A percentile compares a stretch with the other conserved stretches of the same genome.
phyloP scores from a whole-genome alignment of 2,329 filamentous ascomycete species.

The Cucurbitaria berberidis region DNA sequence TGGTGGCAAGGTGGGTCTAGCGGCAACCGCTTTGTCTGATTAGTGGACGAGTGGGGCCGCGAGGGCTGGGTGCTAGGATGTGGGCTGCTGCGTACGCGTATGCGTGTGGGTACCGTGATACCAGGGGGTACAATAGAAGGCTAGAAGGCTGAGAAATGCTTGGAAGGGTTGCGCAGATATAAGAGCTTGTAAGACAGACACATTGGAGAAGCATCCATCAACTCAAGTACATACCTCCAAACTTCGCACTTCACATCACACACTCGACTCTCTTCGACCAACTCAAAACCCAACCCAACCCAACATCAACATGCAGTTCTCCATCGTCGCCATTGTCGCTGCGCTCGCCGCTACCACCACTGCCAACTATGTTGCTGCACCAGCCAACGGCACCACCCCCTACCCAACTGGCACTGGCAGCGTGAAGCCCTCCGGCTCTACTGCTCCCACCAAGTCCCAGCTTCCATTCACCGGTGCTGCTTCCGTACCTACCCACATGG shows the following conservation, averaged over 20 bases:
- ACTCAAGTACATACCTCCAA: neutral
- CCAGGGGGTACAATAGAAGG: neutral
- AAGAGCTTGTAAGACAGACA: neutral
- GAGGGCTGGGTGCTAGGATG: slow-evolving; percentile 3
- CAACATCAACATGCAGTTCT: slow-evolving; percentile 41
- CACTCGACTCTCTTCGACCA: neutral
- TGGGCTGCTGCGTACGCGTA: slow-evolving; percentile 3
- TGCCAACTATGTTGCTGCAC: slow-evolving; percentile 28
- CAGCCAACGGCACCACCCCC: slow-evolving; percentile 32
- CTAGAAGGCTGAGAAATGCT: neutral
- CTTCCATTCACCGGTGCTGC: slow-evolving; percentile 39
- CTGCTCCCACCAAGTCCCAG: slow-evolving; percentile 14
- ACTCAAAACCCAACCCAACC: slow-evolving; percentile 5
- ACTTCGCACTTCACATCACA: neutral
- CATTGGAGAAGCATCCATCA: neutral
- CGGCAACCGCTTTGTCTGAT: neutral
- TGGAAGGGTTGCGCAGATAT: neutral
- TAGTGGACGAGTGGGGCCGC: neutral
- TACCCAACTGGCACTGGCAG: slow-evolving; percentile 35
- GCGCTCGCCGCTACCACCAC: slow-evolving; percentile 36
- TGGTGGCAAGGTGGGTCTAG: neutral
- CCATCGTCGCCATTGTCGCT: slow-evolving; percentile 28
- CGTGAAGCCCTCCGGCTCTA: slow-evolving; percentile 14
- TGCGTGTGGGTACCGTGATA: slow-evolving; percentile 1
- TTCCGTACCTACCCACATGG: slow-evolving; percentile 19